Base-by-base conservation (phyloP, 345 rosid genomes). In the Camelina laxa region DNA sequence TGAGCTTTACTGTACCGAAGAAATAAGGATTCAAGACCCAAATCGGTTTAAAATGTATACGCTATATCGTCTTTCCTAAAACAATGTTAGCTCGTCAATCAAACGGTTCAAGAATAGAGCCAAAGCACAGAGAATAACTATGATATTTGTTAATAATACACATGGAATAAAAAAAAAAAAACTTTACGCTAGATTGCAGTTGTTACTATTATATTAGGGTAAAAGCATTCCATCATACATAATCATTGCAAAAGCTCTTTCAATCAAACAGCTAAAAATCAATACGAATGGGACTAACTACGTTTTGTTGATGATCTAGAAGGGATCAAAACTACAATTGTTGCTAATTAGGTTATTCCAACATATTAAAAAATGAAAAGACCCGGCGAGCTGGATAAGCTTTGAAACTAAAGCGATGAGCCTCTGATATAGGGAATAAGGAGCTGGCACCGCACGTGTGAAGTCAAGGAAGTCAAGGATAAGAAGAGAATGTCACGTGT, bases 31-130 rank as follows among this genome's bases (percentile, higher is more conserved):
- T 38, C 2, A 33, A 36, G 4, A 36, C 12, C 50, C 30, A n/a
- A 33, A 58, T 53, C 61, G 68, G 60, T 7, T 11, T n/a, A 58
- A 8, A 70, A 57, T 56, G 56, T n/a, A 53, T 21, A n/a, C 41
- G 12, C 22, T 53, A 11, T 5, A 8, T 22, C 27, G 27, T 24
- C 27, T 24, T 24, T 24, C 27, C 27, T 24, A 82, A 86, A 82
- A 82, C 89, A 92, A 84, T 92, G 93, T 95, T 84, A 92, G 90
- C 66, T 91, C 86, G 65, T 84, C 86, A 59, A 73, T 77, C 78
- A 86, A 84, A 11, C 36, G 27, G 11, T 41, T 31, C 48, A 72
- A 27, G 15, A 51, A 12, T 51, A 7, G 35, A 38, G 14, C 12
- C 30, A 41, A 42, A 42, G 35, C 14, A 39, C 17, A 62, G 50